Base-by-base conservation (phyloP, 768 basidiomycete species). In the Dioszegia aurantiaca region DNA sequence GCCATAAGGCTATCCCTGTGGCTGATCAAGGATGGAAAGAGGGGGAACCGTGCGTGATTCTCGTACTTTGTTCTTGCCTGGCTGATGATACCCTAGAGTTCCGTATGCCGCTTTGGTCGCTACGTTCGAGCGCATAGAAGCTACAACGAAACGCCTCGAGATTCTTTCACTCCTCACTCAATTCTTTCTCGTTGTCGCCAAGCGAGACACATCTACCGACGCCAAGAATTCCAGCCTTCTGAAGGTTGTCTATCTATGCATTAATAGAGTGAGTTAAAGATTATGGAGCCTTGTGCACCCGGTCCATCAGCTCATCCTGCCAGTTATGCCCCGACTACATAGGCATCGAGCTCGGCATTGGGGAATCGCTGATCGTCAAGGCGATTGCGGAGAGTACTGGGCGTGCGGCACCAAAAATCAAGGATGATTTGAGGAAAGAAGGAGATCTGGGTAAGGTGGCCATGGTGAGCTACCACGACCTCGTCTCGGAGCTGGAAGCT, bases 381-480 rank as follows among this genome's bases (percentile, higher is more conserved):
- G 92, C 95, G 16, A 98, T 99, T 60, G 87, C 85, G 39, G 89
- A 95, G 73, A 90, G 90, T 3, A 94, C 92, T 0, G 95, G 94
- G n/a, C 83, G 95, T 57, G 90, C 86, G 63, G 75, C 84, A 37
- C 81, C 84, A 2, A 81, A 86, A 42, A 84, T 99, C 69, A 98
- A 97, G 72, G 84, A 86, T 4, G 94, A 97, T 68, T 81, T 97
- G 61, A 90, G 92, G 82, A 89, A 85, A 72, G 90, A 92, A 70
- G 95, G 95, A 36, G 95, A 99, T 73, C 80, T 99, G 6, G 95
- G 95, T 8, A 80, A 93, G 27, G 94, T 99, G 0, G 95, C 95
- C n/a, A 91, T 88, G 88, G 93, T 86, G 56, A 65, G 82, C 62
- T 42, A 4, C 16, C 19, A 36, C 36, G 16, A 14, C 54, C 24